Percentiles rank a stretch among this genome's conserved stretches.
These are phyloP conservation scores for Candida suzukii DNA, from an alignment of 805 yeast species.

Conservation along the genomic window DNA sequence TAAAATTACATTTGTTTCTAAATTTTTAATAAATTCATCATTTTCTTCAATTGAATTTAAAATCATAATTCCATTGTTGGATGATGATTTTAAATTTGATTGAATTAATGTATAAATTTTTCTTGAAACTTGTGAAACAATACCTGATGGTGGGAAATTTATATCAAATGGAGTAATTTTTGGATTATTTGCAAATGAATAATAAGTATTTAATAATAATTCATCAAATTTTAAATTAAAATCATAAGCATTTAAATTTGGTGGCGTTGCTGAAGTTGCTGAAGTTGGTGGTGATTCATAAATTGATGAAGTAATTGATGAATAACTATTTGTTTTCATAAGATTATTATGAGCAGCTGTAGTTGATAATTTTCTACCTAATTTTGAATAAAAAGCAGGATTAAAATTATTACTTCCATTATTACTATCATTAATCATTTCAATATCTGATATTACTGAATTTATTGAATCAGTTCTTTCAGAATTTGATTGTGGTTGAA, in stretches of 20 bases:
- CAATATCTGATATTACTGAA: neutral
- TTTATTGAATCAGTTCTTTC: neutral
- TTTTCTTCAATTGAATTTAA: neutral
- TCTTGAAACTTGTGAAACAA: constrained; percentile 53
- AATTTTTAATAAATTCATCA: neutral
- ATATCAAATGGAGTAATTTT: constrained; percentile 63
- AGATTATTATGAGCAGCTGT: neutral
- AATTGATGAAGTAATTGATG: neutral
- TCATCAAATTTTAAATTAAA: constrained; percentile 36
- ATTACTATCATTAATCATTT: neutral
- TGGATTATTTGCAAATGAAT: constrained; percentile 45
- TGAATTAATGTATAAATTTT: constrained; percentile 35
- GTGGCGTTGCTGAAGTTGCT: neutral
- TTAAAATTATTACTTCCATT: neutral
- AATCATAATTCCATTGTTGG: no score
- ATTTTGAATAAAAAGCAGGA: no score
- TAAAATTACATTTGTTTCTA: neutral
- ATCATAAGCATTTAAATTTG: constrained; percentile 3
- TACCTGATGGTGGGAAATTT: constrained; percentile 60
- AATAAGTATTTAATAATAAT: constrained; percentile 39
- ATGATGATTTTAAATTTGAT: constrained; percentile 1
- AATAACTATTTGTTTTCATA: neutral
- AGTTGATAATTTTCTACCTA: neutral
- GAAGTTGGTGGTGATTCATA: neutral
- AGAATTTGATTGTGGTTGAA: neutral